A percentile compares a stretch with the other conserved stretches of the same genome.
Evolutionary conservation across 176 grass and related monocot species (phyloP).

Genomic region (Pontederia crassipes): DNA sequence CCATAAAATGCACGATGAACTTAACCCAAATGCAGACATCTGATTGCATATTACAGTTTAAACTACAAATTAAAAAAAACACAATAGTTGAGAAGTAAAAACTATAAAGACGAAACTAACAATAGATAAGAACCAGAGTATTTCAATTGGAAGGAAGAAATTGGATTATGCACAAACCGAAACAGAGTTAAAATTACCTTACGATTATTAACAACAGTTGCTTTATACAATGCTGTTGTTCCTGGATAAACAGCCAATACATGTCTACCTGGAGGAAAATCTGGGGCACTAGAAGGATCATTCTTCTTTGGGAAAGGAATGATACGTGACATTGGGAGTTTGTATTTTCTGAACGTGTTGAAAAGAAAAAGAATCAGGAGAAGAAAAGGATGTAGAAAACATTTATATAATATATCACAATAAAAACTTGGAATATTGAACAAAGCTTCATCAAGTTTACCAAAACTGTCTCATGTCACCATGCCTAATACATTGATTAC

Average conservation of each 20-base stretch:
- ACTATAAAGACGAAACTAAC: too few relatives aligned
- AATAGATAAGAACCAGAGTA: too few relatives aligned
- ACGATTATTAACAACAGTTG: conserved; percentile 69
- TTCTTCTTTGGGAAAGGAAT: conserved; percentile 92
- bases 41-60: too few relatives aligned
- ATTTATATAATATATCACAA: too few relatives aligned
- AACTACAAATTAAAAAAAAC: too few relatives aligned
- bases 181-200: conserved; percentile 39
- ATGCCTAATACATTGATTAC: too few relatives aligned
- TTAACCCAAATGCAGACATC: too few relatives aligned
- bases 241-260: conserved; percentile 93
- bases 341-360: conserved; percentile 63
- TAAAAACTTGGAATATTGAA: too few relatives aligned
- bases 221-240: conserved; percentile 92
- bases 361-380: conserved; percentile 18
- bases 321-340: conserved; percentile 61
- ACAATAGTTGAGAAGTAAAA: too few relatives aligned
- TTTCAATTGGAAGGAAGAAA: neutral
- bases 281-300: conserved; percentile 81
- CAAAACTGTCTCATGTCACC: too few relatives aligned
- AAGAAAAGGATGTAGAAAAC: neutral
- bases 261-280: conserved; percentile 70
- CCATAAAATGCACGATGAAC: too few relatives aligned
- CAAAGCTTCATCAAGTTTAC: too few relatives aligned
- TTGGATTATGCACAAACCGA: neutral